phyloP scores from a whole-genome alignment of 805 yeast species.

The Starmera quercuum region DNA sequence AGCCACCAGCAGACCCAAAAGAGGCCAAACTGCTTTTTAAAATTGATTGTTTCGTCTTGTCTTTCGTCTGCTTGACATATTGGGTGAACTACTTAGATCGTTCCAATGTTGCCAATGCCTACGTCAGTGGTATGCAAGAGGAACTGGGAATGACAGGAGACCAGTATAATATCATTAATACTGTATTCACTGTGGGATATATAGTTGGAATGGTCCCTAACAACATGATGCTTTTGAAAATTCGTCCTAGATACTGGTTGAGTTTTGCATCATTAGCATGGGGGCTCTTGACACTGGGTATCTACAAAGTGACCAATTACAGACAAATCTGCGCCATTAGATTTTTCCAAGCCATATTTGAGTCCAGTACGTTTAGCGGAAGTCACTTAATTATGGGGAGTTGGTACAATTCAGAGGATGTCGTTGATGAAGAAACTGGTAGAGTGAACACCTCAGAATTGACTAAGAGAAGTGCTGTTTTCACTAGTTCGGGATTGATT shows the following conservation, averaged over 20 bases:
- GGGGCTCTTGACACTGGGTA: conserved; percentile 47
- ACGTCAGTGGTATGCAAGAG: conserved; percentile 62
- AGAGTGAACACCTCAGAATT: conserved; percentile 28
- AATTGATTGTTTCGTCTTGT: conserved; percentile 3
- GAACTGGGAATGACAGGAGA: conserved; percentile 40
- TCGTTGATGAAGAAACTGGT: conserved; percentile 15
- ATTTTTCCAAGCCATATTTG: conserved; percentile 55
- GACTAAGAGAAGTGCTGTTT: conserved; percentile 44
- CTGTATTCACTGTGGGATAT: conserved; percentile 55
- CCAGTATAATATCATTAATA: conserved; percentile 43
- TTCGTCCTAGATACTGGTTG: conserved; percentile 52
- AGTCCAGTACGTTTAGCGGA: conserved; percentile 49
- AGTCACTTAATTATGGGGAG: conserved; percentile 46
- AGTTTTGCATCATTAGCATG: conserved; percentile 46
- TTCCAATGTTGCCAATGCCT: conserved; percentile 48
- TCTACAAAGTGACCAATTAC: conserved; percentile 39
- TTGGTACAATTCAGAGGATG: conserved; percentile 39
- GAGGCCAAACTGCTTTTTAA: conserved; percentile 3
- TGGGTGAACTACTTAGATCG: conserved; percentile 50
- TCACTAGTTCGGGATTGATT: conserved; percentile 45
- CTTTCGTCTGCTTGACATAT: conserved; percentile 2
- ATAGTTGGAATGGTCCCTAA: conserved; percentile 57
- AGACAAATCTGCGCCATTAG: conserved; percentile 47
- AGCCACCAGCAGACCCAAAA: conserved; percentile 4
- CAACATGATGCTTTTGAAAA: conserved; percentile 40